Evolutionary conservation across 1,284 basidiomycete genomes (phyloP).

Genomic region (Irpex sp.): DNA sequence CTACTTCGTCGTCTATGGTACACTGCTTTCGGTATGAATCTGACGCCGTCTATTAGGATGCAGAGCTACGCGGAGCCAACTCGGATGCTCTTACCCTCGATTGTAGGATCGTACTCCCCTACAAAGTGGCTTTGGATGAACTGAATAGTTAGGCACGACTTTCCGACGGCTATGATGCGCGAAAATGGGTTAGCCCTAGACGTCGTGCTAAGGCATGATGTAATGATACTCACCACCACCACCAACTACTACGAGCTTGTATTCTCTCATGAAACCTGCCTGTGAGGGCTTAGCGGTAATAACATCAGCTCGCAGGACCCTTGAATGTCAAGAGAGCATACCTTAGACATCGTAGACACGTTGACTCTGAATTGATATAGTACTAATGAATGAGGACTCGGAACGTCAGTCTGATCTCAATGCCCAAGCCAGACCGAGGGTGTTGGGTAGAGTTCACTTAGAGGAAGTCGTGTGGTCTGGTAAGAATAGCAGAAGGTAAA

Average conservation of each 20-base stretch:
- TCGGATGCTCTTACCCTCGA: constrained; percentile 63
- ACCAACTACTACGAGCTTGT: constrained; percentile 96
- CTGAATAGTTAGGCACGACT: constrained; percentile 95
- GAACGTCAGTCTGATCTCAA: too few species aligned
- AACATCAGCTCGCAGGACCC: background rate
- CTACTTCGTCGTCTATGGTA: constrained; percentile 97
- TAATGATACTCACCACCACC: constrained; percentile 77
- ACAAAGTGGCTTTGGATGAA: constrained; percentile 98
- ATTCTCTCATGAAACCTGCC: constrained; percentile 93
- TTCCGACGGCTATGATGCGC: constrained; percentile 77
- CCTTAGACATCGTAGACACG: background rate
- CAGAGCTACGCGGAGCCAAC: constrained; percentile 6
- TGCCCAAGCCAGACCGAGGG: too few species aligned
- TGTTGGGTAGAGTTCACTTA: background rate
- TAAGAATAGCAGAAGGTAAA: background rate
- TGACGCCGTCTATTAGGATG: constrained; percentile 26
- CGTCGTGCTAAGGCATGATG: background rate
- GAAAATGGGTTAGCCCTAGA: background rate
- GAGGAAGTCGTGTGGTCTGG: background rate
- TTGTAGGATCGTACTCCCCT: constrained; percentile 98
- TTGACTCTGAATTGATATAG: too few species aligned
- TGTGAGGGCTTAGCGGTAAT: constrained; percentile 1
- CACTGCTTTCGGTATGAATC: constrained; percentile 96
- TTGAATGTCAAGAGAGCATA: background rate
- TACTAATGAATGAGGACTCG: too few species aligned